Percentiles rank a stretch among this genome's conserved stretches.
These are phyloP conservation scores for Ambrosiella cleistominuta DNA, from an alignment of 2,329 filamentous ascomycete genomes.

Conservation along the genomic window DNA sequence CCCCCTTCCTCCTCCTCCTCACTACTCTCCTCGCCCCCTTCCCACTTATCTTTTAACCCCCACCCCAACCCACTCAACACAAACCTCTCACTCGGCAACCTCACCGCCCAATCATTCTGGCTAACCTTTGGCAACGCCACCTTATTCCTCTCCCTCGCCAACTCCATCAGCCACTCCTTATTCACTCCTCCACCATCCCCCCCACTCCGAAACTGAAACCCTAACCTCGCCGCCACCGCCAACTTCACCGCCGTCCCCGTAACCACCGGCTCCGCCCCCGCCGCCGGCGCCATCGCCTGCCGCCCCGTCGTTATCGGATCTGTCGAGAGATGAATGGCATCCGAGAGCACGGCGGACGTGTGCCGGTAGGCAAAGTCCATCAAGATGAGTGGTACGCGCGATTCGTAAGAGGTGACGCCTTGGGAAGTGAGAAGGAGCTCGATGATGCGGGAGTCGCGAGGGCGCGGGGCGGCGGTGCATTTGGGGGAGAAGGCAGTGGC, in stretches of 20 bases:
- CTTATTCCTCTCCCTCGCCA: constrained; percentile 55
- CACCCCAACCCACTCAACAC: constrained; percentile 49
- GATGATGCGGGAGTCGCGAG: constrained; percentile 62
- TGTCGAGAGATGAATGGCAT: constrained; percentile 49
- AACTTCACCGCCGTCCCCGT: constrained; percentile 50
- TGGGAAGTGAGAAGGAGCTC: constrained; percentile 65
- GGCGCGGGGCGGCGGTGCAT: constrained; percentile 34
- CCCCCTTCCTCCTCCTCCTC: constrained; percentile 25
- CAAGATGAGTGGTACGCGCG: constrained; percentile 64
- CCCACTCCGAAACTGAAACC: constrained; percentile 49
- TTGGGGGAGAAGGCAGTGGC: constrained; percentile 17
- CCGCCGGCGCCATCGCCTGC: constrained; percentile 29
- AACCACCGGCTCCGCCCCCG: constrained; percentile 37
- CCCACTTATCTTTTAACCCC: constrained; percentile 44
- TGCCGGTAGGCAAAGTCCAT: constrained; percentile 79
- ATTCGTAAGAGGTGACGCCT: constrained; percentile 63
- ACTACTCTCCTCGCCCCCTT: constrained; percentile 24
- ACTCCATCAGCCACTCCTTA: constrained; percentile 62
- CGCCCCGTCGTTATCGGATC: constrained; percentile 46
- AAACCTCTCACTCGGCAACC: constrained; percentile 50
- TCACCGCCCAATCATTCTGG: constrained; percentile 48
- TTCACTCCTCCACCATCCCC: constrained; percentile 35
- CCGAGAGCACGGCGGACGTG: constrained; percentile 52
- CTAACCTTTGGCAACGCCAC: constrained; percentile 45
- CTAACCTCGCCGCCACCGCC: constrained; percentile 51